Evolutionary conservation across 768 basidiomycete species (phyloP), one percentile per base, ranked within the genome.

Genomic region (Mycena polygramma): DNA sequence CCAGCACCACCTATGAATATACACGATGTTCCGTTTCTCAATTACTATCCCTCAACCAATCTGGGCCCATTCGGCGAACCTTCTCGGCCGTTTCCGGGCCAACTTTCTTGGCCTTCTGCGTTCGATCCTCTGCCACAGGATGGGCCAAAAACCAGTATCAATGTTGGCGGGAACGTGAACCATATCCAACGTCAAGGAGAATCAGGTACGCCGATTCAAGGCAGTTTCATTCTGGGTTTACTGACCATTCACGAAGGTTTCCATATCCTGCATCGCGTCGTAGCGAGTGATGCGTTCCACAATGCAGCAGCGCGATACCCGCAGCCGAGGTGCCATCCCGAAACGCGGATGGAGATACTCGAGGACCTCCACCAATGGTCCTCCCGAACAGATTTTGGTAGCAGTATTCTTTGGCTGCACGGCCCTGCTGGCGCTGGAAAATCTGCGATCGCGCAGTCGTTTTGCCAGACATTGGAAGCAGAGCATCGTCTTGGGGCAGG

Each of bases 391-490:
- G 15, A 46, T 20, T 46, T 19, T 20, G 4, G 15, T 7, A 7
- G 19, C 45, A 46, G 7, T 19, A 30, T 75, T 13, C 24, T 76
- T 8, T 77, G 75, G 77, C 63, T 79, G 2, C 51, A 53, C 15
- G 79, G 79, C 7, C 73, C 77, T 10, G 79, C 77, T 49, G 79
- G 80, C 1, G 70, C 74, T 4, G 80, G 80, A 6, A 80, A 80
- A 54, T 73, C 79, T 0, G 75, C 79, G 3, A 63, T 83, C 20
- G 74, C 76, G 22, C 81, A 81, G 51, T 79, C 80, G 2, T 68
- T 81, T 6, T 77, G 79, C n/a, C 75, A 81, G 52, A 36, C 39
- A 7, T 69, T 64, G 39, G n/a, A 45, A 4, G 65, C 59, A n/a
- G 55, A 67, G 15, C 57, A 45, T 9, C 55, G 53, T 6, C 68